Evolutionary conservation across 352 stramenopile genomes (phyloP).

Genomic region (Globisporangium okanoganense): DNA sequence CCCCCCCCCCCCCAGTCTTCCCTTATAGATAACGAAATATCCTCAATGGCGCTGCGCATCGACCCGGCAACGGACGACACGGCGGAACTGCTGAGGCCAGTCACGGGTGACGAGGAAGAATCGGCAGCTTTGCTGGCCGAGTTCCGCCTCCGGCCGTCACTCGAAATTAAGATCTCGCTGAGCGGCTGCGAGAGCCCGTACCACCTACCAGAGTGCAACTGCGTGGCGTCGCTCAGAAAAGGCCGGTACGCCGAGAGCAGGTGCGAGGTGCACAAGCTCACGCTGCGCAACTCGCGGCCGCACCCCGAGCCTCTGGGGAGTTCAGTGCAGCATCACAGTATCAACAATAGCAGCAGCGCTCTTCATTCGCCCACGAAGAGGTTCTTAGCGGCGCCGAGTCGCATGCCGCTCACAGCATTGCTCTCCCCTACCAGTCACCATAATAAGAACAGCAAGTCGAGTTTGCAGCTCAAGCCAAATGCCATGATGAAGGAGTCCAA

Average conservation of each 20-base stretch:
- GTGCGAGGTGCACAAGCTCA: conserved; percentile 60
- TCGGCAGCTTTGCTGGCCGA: conserved; percentile 3
- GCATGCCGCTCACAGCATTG: conserved; percentile 5
- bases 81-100: not conserved
- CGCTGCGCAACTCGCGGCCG: conserved; percentile 46
- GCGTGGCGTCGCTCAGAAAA: conserved; percentile 37
- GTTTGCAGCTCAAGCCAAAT: not conserved
- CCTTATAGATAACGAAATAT: too few relatives aligned
- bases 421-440: not conserved
- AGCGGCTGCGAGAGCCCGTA: conserved; percentile 12
- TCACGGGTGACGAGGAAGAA: not conserved
- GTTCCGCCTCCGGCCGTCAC: conserved; percentile 2
- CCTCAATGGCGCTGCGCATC: not conserved
- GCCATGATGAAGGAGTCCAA: conserved; percentile 12
- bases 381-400: not conserved
- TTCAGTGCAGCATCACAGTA: not conserved
- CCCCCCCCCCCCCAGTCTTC: too few relatives aligned
- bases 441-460: not conserved
- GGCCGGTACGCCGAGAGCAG: conserved; percentile 41
- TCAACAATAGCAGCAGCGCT: not conserved
- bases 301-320: conserved; percentile 33
- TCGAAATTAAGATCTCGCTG: conserved; percentile 40
- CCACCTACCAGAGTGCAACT: conserved; percentile 35
- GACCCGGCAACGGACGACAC: not conserved
- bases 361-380: conserved; percentile 8